Evolutionary conservation across 257 asterid species (phyloP), one percentile per base, ranked within the genome.

Genomic region (Cynanchum wilfordii): DNA sequence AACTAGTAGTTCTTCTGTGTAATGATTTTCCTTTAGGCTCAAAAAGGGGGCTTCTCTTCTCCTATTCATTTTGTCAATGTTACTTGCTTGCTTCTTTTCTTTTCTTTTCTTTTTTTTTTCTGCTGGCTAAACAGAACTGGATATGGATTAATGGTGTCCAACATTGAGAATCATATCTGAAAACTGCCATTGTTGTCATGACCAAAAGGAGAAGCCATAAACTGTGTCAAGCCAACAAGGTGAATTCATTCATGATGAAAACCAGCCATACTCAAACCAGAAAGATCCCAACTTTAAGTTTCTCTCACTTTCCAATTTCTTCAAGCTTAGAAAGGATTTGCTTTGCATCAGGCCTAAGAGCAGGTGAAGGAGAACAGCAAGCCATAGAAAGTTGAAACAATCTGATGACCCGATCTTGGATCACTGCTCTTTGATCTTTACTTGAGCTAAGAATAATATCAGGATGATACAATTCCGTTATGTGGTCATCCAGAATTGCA

Each of bases 371-470:
- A 11, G 96, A 88, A 67, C 98, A 93, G 71, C 96, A 91, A 73
- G 93, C 96, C 95, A 87, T 82, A 0, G 98, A 95, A 10, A 93
- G 89, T 57, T 88, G 92, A 82, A 87, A 90, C 70, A 84, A 75
- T 78, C 80, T 77, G 68, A 86, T 60, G 56, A 90, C 68, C 30
- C 80, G 73, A 72, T 86, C 92, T 79, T 91, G 88, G 0, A 65
- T 78, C 8, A 33, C 77, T 0, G 68, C 81, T 71, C 75, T 77
- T 79, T 80, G 78, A 50, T 79, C 90, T 6, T 77, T 68, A 70
- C 76, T 84, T 33, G 83, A 77, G 42, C 90, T 85, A n/a, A 78
- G 77, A 56, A 89, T 81, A 84, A 90, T 80, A 12, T 79, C 83
- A 0, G 94, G 96, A 69, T 83, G 92, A 79, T 83, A 88, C 80